These are phyloP conservation scores for Cupressus sempervirens DNA, from an alignment of 75 land plant genomes.

Conservation along the genomic window DNA sequence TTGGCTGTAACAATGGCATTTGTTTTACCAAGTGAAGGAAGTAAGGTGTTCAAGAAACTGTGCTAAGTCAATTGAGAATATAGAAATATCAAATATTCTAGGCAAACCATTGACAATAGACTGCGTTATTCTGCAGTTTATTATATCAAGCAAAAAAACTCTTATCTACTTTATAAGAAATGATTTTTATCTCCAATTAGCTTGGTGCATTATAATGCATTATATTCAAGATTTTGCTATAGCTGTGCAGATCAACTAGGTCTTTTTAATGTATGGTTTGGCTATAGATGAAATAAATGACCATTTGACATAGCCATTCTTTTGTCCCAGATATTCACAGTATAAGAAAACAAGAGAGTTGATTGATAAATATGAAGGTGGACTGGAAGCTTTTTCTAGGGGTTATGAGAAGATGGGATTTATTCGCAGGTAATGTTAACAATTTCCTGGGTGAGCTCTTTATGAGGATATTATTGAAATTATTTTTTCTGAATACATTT, in stretches of 20 bases:
- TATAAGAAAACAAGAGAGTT: conserved; percentile 54
- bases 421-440: conserved; percentile 56
- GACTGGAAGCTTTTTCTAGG: conserved; percentile 84
- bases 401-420: conserved; percentile 93
- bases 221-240: neutral
- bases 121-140: neutral
- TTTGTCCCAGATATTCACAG: conserved; percentile 49
- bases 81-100: neutral
- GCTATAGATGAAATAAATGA: neutral
- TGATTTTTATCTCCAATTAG: neutral
- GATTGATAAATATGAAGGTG: conserved; percentile 89
- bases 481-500: neutral
- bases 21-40: neutral
- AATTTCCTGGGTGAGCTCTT: neutral
- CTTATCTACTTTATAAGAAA: neutral
- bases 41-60: neutral
- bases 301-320: neutral
- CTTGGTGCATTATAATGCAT: neutral
- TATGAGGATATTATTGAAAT: neutral
- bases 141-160: neutral
- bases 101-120: neutral
- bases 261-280: neutral
- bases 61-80: neutral
- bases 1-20: neutral
- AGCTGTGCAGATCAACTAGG: neutral